phyloP scores from a whole-genome alignment of 164 flowering plant genomes.

The Umbellularia californica region DNA sequence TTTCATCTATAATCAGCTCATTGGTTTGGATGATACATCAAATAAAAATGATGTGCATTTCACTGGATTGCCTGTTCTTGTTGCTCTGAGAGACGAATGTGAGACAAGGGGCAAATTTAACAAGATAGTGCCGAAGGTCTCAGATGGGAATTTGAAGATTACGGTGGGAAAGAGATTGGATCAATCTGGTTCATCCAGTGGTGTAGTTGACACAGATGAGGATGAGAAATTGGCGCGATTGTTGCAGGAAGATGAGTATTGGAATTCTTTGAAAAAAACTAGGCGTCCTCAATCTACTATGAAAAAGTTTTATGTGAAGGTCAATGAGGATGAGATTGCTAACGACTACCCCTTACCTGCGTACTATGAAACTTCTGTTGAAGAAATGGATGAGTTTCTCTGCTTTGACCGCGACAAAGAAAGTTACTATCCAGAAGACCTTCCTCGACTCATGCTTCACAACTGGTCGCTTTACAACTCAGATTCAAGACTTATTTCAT shows the following conservation, averaged over 20 bases:
- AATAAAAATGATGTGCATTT: slow-evolving; percentile 43
- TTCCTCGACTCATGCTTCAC: slow-evolving; percentile 78
- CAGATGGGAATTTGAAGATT: slow-evolving; percentile 25
- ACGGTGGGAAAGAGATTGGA: slow-evolving; percentile 18
- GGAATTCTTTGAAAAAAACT: slow-evolving; percentile 55
- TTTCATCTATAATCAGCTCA: slow-evolving; percentile 73
- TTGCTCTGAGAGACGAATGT: slow-evolving; percentile 57
- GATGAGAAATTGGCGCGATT: slow-evolving; percentile 59
- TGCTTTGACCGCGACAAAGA: slow-evolving; percentile 53
- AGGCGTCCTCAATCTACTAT: slow-evolving; percentile 26
- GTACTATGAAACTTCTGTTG: slow-evolving; percentile 48
- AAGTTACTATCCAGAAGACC: slow-evolving; percentile 38
- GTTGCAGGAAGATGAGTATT: slow-evolving; percentile 70
- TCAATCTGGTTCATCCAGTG: slow-evolving; percentile 13
- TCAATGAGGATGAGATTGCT: slow-evolving; percentile 91
- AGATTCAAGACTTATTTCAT: slow-evolving; percentile 69
- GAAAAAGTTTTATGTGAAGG: slow-evolving; percentile 61
- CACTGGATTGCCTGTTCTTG: slow-evolving; percentile 56
- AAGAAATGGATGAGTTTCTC: slow-evolving; percentile 79
- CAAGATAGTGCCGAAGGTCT: slow-evolving; percentile 8
- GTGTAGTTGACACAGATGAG: slow-evolving; percentile 45
- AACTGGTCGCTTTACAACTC: slow-evolving; percentile 89
- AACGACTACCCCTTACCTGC: slow-evolving; percentile 89
- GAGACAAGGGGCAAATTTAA: slow-evolving; percentile 21
- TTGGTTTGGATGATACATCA: slow-evolving; percentile 69